Evolutionary conservation across 352 stramenopile genomes (phyloP), one percentile per base, ranked within the genome.

Genomic region (Pythium biforme): DNA sequence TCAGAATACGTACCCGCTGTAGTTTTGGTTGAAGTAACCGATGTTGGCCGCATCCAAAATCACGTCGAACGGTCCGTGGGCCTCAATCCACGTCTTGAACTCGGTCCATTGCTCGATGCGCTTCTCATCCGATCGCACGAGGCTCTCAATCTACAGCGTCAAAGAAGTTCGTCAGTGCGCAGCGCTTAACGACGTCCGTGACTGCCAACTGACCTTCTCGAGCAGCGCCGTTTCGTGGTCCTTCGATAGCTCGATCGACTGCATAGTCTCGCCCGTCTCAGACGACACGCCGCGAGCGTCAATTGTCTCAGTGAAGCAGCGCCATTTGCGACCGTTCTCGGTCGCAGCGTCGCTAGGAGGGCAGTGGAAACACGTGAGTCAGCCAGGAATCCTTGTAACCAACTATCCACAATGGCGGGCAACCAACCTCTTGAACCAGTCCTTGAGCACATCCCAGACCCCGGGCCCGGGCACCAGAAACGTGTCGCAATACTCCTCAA

Each of bases 41-140:
- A 99, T 90, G 74, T 99, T 99, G 22, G 97, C 97, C 15, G 96
- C 97, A 75, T 99, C 97, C 48, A 99, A 88, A 23, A 99, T 73
- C 25, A 98, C 81, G 70, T 98, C 92, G 54, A 95, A 97, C 9
- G 82, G 83, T 2, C 82, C 88, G 27, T 86, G 75, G 39, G 69
- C 60, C 27, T 74, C 58, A 31, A 97, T 70, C 81, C 86, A 97
- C 51, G 66, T 43, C 73, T 95, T 94, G 63, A 95, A 97, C 27
- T 68, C 81, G 22, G 74, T 72, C 86, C 89, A 97, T 67, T 96
- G 83, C 61, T 62, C 68, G 23, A 71, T 77, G 20, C 83, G 80
- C 37, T 81, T 79, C 50, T 92, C 83, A 46, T 91, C 81, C 17
- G 79, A 90, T 23, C 72, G 76, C 55, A 93, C 86, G n/a, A 94